Base-by-base conservation (phyloP, 257 asterid genomes). In the Petrea volubilis region DNA sequence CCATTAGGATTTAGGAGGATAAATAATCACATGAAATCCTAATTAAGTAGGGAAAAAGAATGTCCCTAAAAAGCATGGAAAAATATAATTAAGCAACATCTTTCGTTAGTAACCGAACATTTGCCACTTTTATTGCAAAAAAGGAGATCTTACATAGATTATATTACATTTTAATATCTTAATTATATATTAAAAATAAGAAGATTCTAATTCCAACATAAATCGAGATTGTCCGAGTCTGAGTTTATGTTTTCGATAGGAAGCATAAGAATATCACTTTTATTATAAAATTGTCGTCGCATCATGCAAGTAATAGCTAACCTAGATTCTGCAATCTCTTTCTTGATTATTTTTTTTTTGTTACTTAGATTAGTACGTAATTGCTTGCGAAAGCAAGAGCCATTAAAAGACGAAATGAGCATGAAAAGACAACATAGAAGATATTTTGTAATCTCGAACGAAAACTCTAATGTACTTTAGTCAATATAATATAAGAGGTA, bases 361-460 rank as follows among this genome's bases (percentile, higher is more conserved):
- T 67, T 57, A 76, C 7, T 50, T 24, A 23, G 21, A 57, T 36
- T 44, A 24, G 11, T 25, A 44, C 33, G 65, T 65, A 71, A 6
- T 33, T 14, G 60, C 53, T 78, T 40, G 27, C 43, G 61, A 80
- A 47, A 77, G 80, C 70, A 57, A 49, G 51, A 60, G 73, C 46
- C 63, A 66, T 71, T 21, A 76, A 74, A 83, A 69, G 75, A 44
- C 70, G 56, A 52, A 80, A 65, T 24, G 64, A 74, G 66, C 79
- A 75, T 77, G 68, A 78, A 79, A 76, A 73, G 41, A 72, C 80
- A 80, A 78, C 81, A 63, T 20, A 70, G 51, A 65, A 77, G 79
- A 85, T 81, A 77, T 72, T 81, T 53, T 72, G 65, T 61, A 69
- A 78, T 78, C 84, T 75, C 65, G n/a, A n/a, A n/a, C n/a, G n/a